Evolutionary conservation across 768 basidiomycete species (phyloP).

Genomic region (Termitomyces sp.): DNA sequence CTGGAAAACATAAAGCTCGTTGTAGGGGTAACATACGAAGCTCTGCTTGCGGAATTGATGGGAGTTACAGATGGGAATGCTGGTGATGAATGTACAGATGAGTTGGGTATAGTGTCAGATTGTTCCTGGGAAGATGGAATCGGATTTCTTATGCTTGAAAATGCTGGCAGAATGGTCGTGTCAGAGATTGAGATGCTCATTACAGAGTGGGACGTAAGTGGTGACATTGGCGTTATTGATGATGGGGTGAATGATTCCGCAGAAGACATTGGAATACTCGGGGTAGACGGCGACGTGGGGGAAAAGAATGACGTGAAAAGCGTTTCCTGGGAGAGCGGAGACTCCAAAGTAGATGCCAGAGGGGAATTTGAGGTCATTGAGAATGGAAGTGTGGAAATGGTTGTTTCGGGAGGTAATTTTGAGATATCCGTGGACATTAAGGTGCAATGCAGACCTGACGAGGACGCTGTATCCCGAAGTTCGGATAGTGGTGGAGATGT

Average conservation of each 20-base stretch:
- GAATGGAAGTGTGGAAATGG: not conserved
- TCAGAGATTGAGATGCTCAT: not conserved
- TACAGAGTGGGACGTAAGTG: not conserved
- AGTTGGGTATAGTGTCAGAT: conserved; percentile 4
- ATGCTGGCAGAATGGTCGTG: not conserved
- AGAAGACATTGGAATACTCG: not conserved
- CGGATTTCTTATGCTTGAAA: not conserved
- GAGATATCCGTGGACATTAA: not conserved
- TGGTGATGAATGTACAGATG: conserved; percentile 4
- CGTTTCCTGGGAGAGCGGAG: not conserved
- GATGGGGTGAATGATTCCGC: not conserved
- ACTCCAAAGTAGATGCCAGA: not conserved
- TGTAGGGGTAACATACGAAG: not conserved
- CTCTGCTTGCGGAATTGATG: not conserved
- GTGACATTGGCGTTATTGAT: not conserved
- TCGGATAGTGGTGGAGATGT: not conserved
- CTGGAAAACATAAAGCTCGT: not conserved
- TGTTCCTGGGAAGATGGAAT: not conserved
- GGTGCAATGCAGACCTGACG: not conserved
- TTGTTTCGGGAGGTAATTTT: not conserved
- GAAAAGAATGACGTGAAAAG: not conserved
- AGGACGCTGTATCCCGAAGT: not conserved
- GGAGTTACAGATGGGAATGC: not conserved
- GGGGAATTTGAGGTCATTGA: not conserved
- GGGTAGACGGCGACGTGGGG: not conserved